Evolutionary conservation across 106 monocot species (phyloP).

Genomic region (Amphibolis antarctica): DNA sequence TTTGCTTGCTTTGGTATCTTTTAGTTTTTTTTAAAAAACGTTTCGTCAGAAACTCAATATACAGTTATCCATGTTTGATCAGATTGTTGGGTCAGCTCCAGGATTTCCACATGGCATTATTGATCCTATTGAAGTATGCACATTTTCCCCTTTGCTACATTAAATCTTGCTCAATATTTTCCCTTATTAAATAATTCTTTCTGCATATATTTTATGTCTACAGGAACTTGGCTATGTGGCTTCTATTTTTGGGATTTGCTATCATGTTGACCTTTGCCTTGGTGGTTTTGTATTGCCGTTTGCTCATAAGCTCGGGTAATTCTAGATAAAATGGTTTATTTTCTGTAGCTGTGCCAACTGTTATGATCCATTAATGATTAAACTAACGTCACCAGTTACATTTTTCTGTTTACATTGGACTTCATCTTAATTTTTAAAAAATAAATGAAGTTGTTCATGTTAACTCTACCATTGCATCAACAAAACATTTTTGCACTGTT

Average conservation of each 20-base stretch:
- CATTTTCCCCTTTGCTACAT: not conserved
- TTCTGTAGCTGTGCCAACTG: too few species aligned
- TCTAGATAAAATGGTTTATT: not conserved
- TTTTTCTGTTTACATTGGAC: too few species aligned
- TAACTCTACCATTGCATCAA: too few species aligned
- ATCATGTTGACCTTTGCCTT: conserved; percentile 93
- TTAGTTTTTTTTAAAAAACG: not conserved
- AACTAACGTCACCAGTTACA: too few species aligned
- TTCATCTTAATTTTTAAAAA: too few species aligned
- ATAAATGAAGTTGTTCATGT: too few species aligned
- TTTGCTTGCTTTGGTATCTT: too few species aligned
- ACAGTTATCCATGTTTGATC: conserved; percentile 1
- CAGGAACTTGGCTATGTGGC: conserved; percentile 91
- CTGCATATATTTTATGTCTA: not conserved
- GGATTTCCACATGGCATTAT: conserved; percentile 87
- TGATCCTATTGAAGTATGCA: conserved; percentile 84
- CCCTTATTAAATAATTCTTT: not conserved
- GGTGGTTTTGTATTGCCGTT: conserved; percentile 99
- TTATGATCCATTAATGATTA: too few species aligned
- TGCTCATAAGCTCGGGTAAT: conserved; percentile 93
- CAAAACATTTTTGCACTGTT: too few species aligned
- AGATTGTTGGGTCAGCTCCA: conserved; percentile 94
- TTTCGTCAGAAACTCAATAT: not conserved
- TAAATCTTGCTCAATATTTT: not conserved
- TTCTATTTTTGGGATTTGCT: conserved; percentile 55